Evolutionary conservation across 176 grass and related monocot genomes (phyloP), one percentile per base, ranked within the genome.

Genomic region (Triticum timopheevii): DNA sequence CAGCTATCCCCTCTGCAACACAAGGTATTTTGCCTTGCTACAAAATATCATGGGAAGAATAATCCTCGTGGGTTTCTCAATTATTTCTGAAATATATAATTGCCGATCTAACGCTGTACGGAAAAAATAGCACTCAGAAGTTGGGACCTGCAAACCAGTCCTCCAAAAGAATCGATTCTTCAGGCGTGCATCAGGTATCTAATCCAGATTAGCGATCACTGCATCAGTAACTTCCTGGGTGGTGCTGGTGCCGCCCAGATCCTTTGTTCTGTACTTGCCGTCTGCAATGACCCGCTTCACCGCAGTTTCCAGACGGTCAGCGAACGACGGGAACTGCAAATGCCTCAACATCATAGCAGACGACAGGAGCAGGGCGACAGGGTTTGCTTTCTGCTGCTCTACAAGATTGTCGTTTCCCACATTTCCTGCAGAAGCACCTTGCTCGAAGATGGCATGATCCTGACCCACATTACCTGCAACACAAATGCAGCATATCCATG

Each of bases 301-400:
- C 4, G 93, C 89, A 2, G 91, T 95, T 82, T 98, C 96, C 13
- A 98, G 75, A 19, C 96, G 72, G 74, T 98, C 96, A 10, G 96
- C 96, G 24, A 95, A 98, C 38, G 93, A 98, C 2, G 96, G 96
- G 79, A 98, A 98, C 78, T 73, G 93, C 36, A 98, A 91, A 74
- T 98, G 96, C 81, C 96, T 88, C 69, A 98, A 75, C 96, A 95
- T 98, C 96, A 98, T 95, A 8, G 93, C 96, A 0, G 96, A 98
- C 38, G 96, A 98, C 47, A 98, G 82, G 73, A 95, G 93, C 73
- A 98, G 88, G 2, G 93, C 96, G 0, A 98, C 93, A 27, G 96
- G 96, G 72, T 98, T 98, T 73, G 93, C 93, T 69, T 89, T 93
- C 86, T 92, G 86, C 88, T 95, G 90, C 83, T 92, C 90, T 2